Conservation (phyloP, 306 rosid species). For the Vigna radiata region DNA sequence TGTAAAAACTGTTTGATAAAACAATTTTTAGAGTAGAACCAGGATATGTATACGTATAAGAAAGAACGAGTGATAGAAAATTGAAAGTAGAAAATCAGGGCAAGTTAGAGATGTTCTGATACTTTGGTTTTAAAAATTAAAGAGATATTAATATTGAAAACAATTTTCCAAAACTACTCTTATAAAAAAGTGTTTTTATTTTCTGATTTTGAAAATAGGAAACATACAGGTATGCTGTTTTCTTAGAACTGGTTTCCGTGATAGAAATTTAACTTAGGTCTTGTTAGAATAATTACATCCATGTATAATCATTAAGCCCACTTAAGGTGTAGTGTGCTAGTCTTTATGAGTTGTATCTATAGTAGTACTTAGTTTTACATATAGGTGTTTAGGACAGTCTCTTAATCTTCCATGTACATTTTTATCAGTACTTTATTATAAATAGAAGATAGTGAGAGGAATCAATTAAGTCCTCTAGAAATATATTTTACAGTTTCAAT, state of each 20-base stretch:
- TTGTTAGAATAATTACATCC: too few species aligned
- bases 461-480: too few species aligned
- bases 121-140: background rate
- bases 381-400: too few species aligned
- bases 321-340: too few species aligned
- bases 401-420: too few species aligned
- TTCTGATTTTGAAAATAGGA: background rate
- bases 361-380: too few species aligned
- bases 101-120: background rate
- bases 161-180: background rate
- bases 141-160: background rate
- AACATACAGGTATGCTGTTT: background rate
- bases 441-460: too few species aligned
- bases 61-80: background rate
- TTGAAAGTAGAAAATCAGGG: background rate
- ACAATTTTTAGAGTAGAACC: background rate
- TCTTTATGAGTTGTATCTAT: too few species aligned
- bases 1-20: background rate
- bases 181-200: background rate
- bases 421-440: too few species aligned
- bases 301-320: too few species aligned
- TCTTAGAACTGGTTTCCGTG: background rate
- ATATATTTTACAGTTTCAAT: too few species aligned
- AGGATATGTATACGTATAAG: background rate
- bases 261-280: background rate